Conservation (phyloP, 2,329 filamentous ascomycete species). For the Scedosporium dehoogii region DNA sequence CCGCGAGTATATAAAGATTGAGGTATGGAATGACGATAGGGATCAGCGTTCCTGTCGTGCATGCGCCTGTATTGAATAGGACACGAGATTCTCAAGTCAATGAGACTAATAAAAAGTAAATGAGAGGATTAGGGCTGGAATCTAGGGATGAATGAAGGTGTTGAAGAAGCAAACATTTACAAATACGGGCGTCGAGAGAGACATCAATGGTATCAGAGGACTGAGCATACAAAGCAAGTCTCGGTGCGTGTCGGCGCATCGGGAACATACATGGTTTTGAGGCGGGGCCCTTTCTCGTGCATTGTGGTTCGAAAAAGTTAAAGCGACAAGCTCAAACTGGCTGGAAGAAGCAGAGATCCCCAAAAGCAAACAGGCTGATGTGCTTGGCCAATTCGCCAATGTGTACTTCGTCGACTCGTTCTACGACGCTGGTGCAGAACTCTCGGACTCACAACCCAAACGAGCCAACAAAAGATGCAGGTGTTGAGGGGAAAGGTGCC, state of each 20-base stretch:
- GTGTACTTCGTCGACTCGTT: background rate
- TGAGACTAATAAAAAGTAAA: background rate
- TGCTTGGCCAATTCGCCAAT: background rate
- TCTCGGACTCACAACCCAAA: background rate
- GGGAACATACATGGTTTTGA: background rate
- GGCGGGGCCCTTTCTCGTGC: background rate
- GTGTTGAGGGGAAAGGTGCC: background rate
- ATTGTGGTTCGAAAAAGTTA: background rate
- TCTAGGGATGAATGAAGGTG: background rate
- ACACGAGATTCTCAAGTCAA: background rate
- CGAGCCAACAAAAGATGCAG: background rate
- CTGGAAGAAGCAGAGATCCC: background rate
- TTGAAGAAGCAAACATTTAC: background rate
- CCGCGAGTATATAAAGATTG: too few relatives aligned
- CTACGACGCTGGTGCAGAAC: background rate
- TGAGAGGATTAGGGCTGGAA: background rate
- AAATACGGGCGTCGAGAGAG: background rate
- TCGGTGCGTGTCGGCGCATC: background rate
- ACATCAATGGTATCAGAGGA: background rate
- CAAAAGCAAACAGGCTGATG: slow-evolving; percentile 3
- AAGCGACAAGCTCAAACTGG: background rate
- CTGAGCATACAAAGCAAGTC: too few relatives aligned
- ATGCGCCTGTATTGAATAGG: background rate
- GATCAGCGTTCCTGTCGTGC: background rate
- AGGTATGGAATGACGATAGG: background rate